phyloP scores from a whole-genome alignment of 1,284 basidiomycete species.

The Fistulinella cinereoalba region DNA sequence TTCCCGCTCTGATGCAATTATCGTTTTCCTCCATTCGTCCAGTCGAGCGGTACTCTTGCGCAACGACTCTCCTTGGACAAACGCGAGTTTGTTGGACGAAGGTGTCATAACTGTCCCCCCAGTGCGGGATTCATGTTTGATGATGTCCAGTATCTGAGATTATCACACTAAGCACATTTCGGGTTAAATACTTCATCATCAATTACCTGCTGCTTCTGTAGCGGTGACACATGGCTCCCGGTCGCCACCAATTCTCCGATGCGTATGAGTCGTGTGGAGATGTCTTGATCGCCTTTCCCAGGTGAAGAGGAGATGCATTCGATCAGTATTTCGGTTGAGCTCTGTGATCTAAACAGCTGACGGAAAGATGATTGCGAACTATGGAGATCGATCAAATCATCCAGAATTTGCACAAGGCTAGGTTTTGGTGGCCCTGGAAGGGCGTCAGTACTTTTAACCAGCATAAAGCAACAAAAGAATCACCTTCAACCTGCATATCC shows the following conservation, averaged over 20 bases:
- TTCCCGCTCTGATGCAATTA: conserved; percentile 65
- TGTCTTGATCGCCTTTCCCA: conserved; percentile 36
- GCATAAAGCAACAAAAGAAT: not conserved
- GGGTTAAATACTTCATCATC: not conserved
- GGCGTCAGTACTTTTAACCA: not conserved
- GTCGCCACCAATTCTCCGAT: conserved; percentile 63
- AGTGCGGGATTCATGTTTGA: conserved; percentile 8
- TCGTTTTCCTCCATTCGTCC: conserved; percentile 67
- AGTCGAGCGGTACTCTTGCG: conserved; percentile 60
- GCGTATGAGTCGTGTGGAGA: conserved; percentile 67
- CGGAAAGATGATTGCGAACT: conserved; percentile 58
- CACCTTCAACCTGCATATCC: conserved; percentile 13
- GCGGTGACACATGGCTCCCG: conserved; percentile 53
- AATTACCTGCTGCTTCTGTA: conserved; percentile 66
- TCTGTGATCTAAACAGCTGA: conserved; percentile 67
- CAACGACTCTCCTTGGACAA: conserved; percentile 49
- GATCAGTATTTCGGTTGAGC: conserved; percentile 61
- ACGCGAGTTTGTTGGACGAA: conserved; percentile 17
- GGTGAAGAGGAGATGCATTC: conserved; percentile 57
- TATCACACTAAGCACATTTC: conserved; percentile 3
- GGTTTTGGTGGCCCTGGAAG: conserved; percentile 22
- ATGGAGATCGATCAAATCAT: conserved; percentile 66
- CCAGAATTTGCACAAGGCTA: conserved; percentile 43
- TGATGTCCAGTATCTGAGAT: conserved; percentile 26
- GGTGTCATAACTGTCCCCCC: not conserved